A percentile compares a stretch with the other conserved stretches of the same genome.
Conservation (phyloP, 2,329 filamentous ascomycete species). For the Ophiostoma sp. region DNA sequence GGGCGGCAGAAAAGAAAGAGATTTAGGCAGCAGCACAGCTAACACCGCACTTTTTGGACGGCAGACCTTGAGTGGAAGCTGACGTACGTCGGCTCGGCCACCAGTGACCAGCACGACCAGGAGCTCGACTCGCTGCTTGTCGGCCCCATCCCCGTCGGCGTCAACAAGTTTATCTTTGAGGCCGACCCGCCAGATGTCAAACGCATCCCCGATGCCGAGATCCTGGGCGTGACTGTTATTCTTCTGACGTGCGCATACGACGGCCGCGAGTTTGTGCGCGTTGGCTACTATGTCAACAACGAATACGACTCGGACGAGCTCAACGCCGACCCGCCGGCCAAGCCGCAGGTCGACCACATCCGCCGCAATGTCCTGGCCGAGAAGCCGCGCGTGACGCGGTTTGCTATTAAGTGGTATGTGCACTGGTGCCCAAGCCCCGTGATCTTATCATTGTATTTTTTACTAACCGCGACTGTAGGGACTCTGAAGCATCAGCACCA, state of each 20-base stretch:
- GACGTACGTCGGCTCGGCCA: conserved; percentile 97
- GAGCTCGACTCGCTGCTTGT: conserved; percentile 96
- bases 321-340: conserved; percentile 82
- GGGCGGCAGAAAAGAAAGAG: background rate
- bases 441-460: background rate
- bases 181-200: conserved; percentile 87
- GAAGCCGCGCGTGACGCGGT: conserved; percentile 95
- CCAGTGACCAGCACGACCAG: conserved; percentile 95
- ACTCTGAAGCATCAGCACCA: conserved; percentile 94
- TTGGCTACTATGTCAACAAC: conserved; percentile 99
- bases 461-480: conserved; percentile 56
- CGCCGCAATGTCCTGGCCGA: conserved; percentile 90
- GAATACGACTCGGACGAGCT: conserved; percentile 95
- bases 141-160: conserved; percentile 92
- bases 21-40: background rate
- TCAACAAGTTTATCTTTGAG: conserved; percentile 99
- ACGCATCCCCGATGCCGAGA: conserved; percentile 90
- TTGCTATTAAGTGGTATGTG: conserved; percentile 94
- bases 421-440: background rate
- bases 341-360: conserved; percentile 90
- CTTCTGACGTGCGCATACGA: conserved; percentile 96
- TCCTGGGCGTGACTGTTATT: conserved; percentile 95
- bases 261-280: conserved; percentile 91
- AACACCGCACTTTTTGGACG: background rate
- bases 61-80: conserved; percentile 98